phyloP scores from a whole-genome alignment of 2,329 filamentous ascomycete genomes.

The Aspergillus floridensis region DNA sequence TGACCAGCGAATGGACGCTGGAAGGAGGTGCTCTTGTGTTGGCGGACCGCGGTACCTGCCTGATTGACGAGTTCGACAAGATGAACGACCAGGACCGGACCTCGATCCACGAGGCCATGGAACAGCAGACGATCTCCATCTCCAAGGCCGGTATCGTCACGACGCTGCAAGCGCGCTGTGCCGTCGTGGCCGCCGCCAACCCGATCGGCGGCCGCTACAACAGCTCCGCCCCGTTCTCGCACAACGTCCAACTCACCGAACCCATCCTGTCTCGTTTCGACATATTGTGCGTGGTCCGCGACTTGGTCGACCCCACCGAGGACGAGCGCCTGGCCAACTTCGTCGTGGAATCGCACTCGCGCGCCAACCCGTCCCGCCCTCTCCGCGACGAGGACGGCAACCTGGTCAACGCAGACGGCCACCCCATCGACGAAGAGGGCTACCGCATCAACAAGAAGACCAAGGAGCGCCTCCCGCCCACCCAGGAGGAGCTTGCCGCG shows the following conservation, averaged over 20 bases:
- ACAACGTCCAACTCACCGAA: conserved; percentile 95
- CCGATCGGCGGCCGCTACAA: conserved; percentile 96
- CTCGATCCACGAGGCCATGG: conserved; percentile 99
- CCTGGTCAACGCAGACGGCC: conserved; percentile 44
- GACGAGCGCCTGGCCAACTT: conserved; percentile 93
- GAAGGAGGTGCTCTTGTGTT: conserved; percentile 94
- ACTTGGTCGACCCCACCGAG: conserved; percentile 87
- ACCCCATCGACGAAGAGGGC: conserved; percentile 62
- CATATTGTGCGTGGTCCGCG: conserved; percentile 91
- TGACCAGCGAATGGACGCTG: conserved; percentile 95
- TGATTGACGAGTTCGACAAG: conserved; percentile 99
- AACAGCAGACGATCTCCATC: conserved; percentile 98
- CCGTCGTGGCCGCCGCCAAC: conserved; percentile 94
- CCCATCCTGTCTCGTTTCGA: conserved; percentile 98
- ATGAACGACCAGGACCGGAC: conserved; percentile 99
- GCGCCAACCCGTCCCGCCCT: conserved; percentile 71
- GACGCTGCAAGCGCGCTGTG: conserved; percentile 90
- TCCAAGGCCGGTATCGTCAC: conserved; percentile 98
- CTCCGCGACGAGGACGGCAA: conserved; percentile 45
- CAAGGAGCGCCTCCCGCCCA: conserved; percentile 28
- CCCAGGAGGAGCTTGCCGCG: conserved; percentile 47
- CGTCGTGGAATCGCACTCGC: conserved; percentile 89
- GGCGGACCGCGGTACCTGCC: conserved; percentile 87
- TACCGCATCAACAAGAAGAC: conserved; percentile 49
- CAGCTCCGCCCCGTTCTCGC: conserved; percentile 88